Percentiles rank a stretch among this genome's conserved stretches.
Evolutionary conservation across 202 grass and related monocot genomes (phyloP).

Genomic region (Setaria viridis): DNA sequence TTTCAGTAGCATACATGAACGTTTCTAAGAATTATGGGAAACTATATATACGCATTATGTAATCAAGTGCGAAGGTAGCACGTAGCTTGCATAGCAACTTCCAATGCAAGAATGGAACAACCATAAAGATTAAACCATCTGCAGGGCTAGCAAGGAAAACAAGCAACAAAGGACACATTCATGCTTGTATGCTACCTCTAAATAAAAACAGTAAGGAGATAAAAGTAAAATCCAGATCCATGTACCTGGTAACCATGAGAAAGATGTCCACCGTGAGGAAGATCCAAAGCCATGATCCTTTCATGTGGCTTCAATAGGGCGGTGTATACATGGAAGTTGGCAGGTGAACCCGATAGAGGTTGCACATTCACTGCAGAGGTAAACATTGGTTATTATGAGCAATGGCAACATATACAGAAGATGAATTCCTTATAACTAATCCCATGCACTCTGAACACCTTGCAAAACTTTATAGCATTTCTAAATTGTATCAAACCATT

Average conservation of each 20-base stretch:
- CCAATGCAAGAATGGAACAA: conserved; percentile 15
- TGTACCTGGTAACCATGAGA: conserved; percentile 99
- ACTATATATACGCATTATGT: conserved; percentile 18
- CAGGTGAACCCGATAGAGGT: conserved; percentile 88
- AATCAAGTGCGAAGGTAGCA: conserved; percentile 27
- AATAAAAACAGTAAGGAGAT: conserved; percentile 23
- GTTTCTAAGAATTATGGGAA: conserved; percentile 30
- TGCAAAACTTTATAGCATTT: conserved; percentile 15
- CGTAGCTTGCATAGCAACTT: conserved; percentile 29
- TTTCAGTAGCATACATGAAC: conserved; percentile 22
- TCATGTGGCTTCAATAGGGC: conserved; percentile 98
- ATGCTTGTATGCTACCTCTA: conserved; percentile 28
- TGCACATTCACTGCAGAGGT: conserved; percentile 88
- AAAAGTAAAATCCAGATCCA: conserved; percentile 44
- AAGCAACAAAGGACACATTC: neutral
- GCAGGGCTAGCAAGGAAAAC: conserved; percentile 27
- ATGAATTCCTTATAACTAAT: conserved; percentile 14
- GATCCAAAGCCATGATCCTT: conserved; percentile 98
- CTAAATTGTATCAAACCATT: conserved; percentile 15
- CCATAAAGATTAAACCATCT: conserved; percentile 22
- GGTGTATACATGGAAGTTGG: conserved; percentile 99
- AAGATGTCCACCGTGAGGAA: conserved; percentile 99
- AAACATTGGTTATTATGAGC: conserved; percentile 20
- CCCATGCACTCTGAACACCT: neutral
- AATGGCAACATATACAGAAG: conserved; percentile 26